phyloP scores from a whole-genome alignment of 768 basidiomycete species.

The Chalciporus pseudorubinellus region DNA sequence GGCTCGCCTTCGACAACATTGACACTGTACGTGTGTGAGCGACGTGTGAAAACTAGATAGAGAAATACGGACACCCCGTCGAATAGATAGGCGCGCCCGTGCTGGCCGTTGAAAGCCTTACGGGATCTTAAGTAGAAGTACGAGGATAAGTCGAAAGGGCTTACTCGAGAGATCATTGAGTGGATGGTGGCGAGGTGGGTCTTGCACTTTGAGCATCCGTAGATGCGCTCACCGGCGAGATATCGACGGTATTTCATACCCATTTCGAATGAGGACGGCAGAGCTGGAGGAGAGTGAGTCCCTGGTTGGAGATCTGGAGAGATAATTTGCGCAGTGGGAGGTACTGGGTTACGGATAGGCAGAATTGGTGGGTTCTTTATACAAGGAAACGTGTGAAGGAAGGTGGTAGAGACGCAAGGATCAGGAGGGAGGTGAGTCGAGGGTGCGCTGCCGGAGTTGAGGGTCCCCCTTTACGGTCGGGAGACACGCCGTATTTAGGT shows the following conservation, averaged over 20 bases:
- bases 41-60: slow-evolving; percentile 7
- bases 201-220: slow-evolving; percentile 82
- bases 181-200: slow-evolving; percentile 91
- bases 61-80: slow-evolving; percentile 75
- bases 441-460: slow-evolving; percentile 4
- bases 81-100: slow-evolving; percentile 93
- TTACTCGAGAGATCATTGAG: slow-evolving; percentile 85
- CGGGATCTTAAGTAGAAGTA: slow-evolving; percentile 15
- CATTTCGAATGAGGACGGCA: slow-evolving; percentile 44
- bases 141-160: slow-evolving; percentile 23
- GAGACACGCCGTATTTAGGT: slow-evolving; percentile 23
- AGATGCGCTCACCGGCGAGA: slow-evolving; percentile 80
- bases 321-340: slow-evolving; percentile 3
- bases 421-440: slow-evolving; percentile 5
- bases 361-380: slow-evolving; percentile 24
- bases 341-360: not conserved
- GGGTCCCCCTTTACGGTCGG: slow-evolving; percentile 24
- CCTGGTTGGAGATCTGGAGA: not conserved
- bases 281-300: not conserved
- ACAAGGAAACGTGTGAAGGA: slow-evolving; percentile 29
- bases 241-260: slow-evolving; percentile 89
- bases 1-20: slow-evolving; percentile 90
- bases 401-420: slow-evolving; percentile 7
- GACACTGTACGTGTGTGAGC: slow-evolving; percentile 52
- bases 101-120: slow-evolving; percentile 96